Evolutionary conservation across 1,284 basidiomycete species (phyloP), one percentile per base, ranked within the genome.

Genomic region (Puccinia coronata): DNA sequence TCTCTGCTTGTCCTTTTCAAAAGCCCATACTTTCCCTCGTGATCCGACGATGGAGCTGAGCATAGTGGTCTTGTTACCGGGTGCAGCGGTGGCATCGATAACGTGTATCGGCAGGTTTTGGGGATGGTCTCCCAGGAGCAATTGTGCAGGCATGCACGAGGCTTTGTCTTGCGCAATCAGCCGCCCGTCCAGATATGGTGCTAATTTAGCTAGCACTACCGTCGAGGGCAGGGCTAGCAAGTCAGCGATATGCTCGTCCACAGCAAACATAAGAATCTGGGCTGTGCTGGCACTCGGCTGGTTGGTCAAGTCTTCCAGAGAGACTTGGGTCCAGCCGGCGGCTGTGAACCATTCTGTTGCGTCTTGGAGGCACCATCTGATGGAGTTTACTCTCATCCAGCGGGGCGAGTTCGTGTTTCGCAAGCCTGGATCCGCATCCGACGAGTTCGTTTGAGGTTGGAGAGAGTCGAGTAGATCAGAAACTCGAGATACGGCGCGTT

Each of bases 11-110:
- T 95, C 93, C 77, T 91, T 89, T 86, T 97, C 95, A 84, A 96
- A 95, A 0, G 95, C 95, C 83, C 78, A 83, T 82, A 93, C 94
- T 87, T 91, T 93, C 82, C 94, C 93, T 84, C 89, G 89, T 83
- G 91, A 92, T 23, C 88, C 86, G 92, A 96, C 94, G 55, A 98
- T 87, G 14, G 95, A 93, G 82, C 92, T 92, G 18, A 99, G 87
- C 86, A 97, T 94, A 6, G 93, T 93, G 0, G 97, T 99, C 88
- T 99, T 99, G 87, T 99, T 99, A 0, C 97, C 97, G 0, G 96
- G 97, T 0, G 97, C 96, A 61, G 96, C 92, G 39, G 96, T 99
- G 5, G 94, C 96, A 86, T 99, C 97, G 70, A 99, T 92, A 49
- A 95, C 93, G 25, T 43, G 34, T 1, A 53, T 75, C 3, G 53